These are phyloP conservation scores for Andrographis paniculata DNA, from an alignment of 305 asterid species.

Conservation along the genomic window DNA sequence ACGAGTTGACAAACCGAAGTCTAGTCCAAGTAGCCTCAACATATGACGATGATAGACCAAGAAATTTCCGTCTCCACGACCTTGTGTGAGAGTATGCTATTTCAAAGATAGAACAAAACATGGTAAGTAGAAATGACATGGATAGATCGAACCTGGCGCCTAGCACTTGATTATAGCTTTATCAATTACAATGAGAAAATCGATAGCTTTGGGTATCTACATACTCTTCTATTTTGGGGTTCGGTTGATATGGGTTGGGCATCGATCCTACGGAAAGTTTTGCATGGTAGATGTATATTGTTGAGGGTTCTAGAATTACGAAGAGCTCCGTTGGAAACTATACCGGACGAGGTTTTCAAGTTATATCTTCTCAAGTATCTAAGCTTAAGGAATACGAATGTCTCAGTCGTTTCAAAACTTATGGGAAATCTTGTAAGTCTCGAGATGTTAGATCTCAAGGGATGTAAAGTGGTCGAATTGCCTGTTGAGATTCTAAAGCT, in stretches of 20 bases:
- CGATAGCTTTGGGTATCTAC: slow-evolving; percentile 9
- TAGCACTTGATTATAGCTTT: slow-evolving; percentile 15
- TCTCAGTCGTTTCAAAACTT: slow-evolving; percentile 12
- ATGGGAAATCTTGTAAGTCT: slow-evolving; percentile 14
- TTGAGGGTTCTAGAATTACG: slow-evolving; percentile 15
- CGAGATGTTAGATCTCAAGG: slow-evolving; percentile 17
- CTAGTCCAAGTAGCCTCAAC: slow-evolving; percentile 12
- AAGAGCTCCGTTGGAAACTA: slow-evolving; percentile 13
- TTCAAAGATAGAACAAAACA: slow-evolving; percentile 7
- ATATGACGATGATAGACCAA: slow-evolving; percentile 5
- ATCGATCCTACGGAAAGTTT: neutral
- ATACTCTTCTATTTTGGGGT: slow-evolving; percentile 14
- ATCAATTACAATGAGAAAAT: neutral
- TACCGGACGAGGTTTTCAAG: slow-evolving; percentile 19
- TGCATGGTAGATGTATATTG: slow-evolving; percentile 1
- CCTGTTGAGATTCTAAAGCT: slow-evolving; percentile 21
- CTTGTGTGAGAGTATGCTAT: slow-evolving; percentile 13
- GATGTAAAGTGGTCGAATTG: slow-evolving; percentile 13
- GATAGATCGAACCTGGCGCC: neutral
- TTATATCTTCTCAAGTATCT: slow-evolving; percentile 17
- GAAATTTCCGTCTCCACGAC: slow-evolving; percentile 20
- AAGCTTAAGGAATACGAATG: neutral
- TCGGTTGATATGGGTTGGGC: neutral
- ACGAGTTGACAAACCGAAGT: slow-evolving; percentile 23
- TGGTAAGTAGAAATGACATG: neutral